A percentile compares a stretch with the other conserved stretches of the same genome.
Conservation (phyloP, 129 eudicot genomes). For the Centaurea solstitialis region DNA sequence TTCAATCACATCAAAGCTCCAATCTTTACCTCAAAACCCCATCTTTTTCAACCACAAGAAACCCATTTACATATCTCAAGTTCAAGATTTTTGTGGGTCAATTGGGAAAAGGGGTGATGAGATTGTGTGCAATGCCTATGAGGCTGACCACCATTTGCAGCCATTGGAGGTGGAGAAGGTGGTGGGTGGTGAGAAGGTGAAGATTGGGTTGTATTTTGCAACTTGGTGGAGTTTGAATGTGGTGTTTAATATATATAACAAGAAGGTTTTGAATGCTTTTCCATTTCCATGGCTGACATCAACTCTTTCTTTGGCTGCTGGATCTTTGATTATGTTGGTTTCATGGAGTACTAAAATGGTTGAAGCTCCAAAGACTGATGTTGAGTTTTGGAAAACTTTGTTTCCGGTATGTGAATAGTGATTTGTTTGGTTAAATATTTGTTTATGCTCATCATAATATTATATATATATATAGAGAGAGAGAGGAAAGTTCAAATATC, state of each 20-base stretch:
- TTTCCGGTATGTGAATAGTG: conserved; percentile 47
- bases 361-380: conserved; percentile 61
- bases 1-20: conserved; percentile 5
- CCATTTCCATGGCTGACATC: conserved; percentile 51
- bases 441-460: neutral
- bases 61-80: conserved; percentile 26
- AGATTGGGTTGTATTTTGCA: conserved; percentile 53
- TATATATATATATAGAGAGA: no score
- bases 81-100: conserved; percentile 34
- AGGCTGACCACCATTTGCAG: conserved; percentile 39
- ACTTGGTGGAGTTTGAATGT: conserved; percentile 78
- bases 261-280: conserved; percentile 64
- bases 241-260: conserved; percentile 61
- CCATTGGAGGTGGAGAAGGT: conserved; percentile 36
- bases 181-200: conserved; percentile 41
- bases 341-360: conserved; percentile 55
- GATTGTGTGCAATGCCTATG: conserved; percentile 47
- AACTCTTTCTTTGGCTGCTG: conserved; percentile 59
- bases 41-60: conserved; percentile 1
- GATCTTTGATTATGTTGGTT: conserved; percentile 62
- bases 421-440: neutral
- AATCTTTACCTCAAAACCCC: conserved; percentile 9
- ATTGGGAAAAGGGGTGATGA: conserved; percentile 7
- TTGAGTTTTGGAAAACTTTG: conserved; percentile 58
- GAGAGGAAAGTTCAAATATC: no score